A percentile compares a stretch with the other conserved stretches of the same genome.
Evolutionary conservation across 768 basidiomycete species (phyloP).

Genomic region (Psilocybe cubensis): DNA sequence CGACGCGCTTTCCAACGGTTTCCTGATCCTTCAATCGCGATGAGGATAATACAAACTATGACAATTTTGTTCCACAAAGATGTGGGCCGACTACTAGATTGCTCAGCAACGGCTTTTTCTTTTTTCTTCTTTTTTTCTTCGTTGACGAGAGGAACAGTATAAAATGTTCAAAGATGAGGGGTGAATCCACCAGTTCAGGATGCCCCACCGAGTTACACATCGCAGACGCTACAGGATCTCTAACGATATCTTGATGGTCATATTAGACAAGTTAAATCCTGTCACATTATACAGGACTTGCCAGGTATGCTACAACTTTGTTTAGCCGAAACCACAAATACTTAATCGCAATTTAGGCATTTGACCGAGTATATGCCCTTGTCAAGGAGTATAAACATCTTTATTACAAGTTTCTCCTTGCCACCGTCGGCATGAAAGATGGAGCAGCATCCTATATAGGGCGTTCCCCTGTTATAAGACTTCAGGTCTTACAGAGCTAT

Average conservation of each 20-base stretch:
- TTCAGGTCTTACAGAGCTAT: slow-evolving; percentile 48
- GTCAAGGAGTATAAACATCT: slow-evolving; percentile 52
- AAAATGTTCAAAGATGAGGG: slow-evolving; percentile 43
- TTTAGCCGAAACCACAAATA: slow-evolving; percentile 1
- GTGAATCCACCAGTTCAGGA: slow-evolving; percentile 37
- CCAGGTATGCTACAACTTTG: slow-evolving; percentile 36
- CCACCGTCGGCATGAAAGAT: slow-evolving; percentile 52
- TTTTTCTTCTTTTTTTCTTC: slow-evolving; percentile 47
- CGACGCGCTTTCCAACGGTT: slow-evolving; percentile 47
- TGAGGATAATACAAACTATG: slow-evolving; percentile 47
- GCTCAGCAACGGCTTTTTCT: slow-evolving; percentile 47
- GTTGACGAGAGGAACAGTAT: slow-evolving; percentile 41
- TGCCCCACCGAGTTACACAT: slow-evolving; percentile 49
- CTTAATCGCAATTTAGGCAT: slow-evolving; percentile 38
- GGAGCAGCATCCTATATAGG: slow-evolving; percentile 44
- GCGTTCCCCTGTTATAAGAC: slow-evolving; percentile 42
- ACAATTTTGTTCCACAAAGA: slow-evolving; percentile 41
- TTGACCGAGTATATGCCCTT: slow-evolving; percentile 45
- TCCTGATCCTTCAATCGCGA: slow-evolving; percentile 43
- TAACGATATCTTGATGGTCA: slow-evolving; percentile 53
- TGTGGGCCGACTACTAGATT: slow-evolving; percentile 40
- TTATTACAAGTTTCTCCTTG: slow-evolving; percentile 54
- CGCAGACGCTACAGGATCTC: slow-evolving; percentile 52
- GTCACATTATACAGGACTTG: slow-evolving; percentile 48
- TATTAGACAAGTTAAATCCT: slow-evolving; percentile 54